Conservation (phyloP, 306 rosid genomes). For the Mimosa bimucronata region DNA sequence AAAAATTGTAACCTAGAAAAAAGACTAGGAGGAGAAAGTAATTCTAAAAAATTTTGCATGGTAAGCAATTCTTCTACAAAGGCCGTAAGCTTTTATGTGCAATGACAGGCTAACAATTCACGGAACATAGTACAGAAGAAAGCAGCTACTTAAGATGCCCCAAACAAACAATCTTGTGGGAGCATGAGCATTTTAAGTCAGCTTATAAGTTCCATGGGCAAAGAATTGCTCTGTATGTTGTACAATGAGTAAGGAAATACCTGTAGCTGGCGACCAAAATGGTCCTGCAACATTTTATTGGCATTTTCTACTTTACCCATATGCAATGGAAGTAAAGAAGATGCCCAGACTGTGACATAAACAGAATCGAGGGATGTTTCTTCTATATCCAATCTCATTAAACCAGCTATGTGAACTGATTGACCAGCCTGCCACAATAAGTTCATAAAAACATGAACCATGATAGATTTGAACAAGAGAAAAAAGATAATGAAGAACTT, state of each 20-base stretch:
- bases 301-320: constrained; percentile 92
- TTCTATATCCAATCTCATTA: constrained; percentile 88
- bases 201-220: not conserved
- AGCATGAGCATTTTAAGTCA: not conserved
- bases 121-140: constrained; percentile 4
- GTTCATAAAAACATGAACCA: constrained; percentile 32
- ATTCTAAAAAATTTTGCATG: constrained; percentile 23
- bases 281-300: constrained; percentile 60
- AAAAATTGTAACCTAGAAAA: too few species aligned
- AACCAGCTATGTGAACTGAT: constrained; percentile 88
- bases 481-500: not conserved
- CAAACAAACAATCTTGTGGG: not conserved
- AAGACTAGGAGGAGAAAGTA: too few species aligned
- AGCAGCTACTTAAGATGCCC: not conserved
- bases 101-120: constrained; percentile 23
- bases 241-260: constrained; percentile 45
- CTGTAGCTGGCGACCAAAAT: constrained; percentile 91
- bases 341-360: constrained; percentile 90
- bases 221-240: not conserved
- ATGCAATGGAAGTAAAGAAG: constrained; percentile 85
- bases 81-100: not conserved
- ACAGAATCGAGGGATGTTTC: constrained; percentile 68
- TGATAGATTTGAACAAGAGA: constrained; percentile 4
- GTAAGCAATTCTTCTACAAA: constrained; percentile 1
- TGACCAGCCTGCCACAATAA: constrained; percentile 70